Conservation (phyloP, 495 filamentous ascomycete species). For the Penicillium malachiteum region DNA sequence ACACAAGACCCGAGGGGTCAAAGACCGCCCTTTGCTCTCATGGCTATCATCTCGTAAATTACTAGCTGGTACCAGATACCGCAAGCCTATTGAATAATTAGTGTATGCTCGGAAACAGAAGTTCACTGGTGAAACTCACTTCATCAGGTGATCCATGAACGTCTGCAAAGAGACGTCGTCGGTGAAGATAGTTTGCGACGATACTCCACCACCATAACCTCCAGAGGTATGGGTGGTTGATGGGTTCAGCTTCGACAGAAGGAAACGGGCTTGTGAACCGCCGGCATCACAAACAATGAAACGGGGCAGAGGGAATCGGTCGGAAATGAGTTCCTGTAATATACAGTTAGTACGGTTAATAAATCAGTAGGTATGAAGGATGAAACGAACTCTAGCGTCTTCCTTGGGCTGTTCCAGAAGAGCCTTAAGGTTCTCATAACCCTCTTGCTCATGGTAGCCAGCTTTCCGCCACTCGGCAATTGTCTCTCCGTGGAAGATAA, state of each 20-base stretch:
- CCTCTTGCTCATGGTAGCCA: constrained; percentile 97
- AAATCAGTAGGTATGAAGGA: background rate
- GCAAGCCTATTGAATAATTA: constrained; percentile 53
- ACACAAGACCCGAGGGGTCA: constrained; percentile 43
- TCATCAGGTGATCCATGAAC: constrained; percentile 99
- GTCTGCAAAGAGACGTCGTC: constrained; percentile 98
- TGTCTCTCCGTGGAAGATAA: constrained; percentile 98
- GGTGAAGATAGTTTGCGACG: constrained; percentile 97
- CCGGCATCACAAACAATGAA: constrained; percentile 99
- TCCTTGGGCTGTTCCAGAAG: constrained; percentile 96
- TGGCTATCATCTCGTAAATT: constrained; percentile 31
- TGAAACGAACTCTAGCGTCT: constrained; percentile 76
- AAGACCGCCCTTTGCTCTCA: constrained; percentile 41
- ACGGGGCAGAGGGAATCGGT: constrained; percentile 94
- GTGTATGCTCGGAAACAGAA: constrained; percentile 6
- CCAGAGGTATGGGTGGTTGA: constrained; percentile 96
- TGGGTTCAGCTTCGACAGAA: constrained; percentile 96
- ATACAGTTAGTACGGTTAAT: constrained; percentile 11
- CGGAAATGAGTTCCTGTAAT: constrained; percentile 87
- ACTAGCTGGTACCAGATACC: constrained; percentile 61
- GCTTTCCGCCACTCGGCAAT: constrained; percentile 98
- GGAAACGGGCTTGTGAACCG: constrained; percentile 95
- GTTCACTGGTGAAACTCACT: constrained; percentile 55
- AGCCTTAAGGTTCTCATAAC: constrained; percentile 92
- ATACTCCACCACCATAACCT: constrained; percentile 86